phyloP scores from a whole-genome alignment of 202 grass and related monocot species.

The Alloteropsis angusta region DNA sequence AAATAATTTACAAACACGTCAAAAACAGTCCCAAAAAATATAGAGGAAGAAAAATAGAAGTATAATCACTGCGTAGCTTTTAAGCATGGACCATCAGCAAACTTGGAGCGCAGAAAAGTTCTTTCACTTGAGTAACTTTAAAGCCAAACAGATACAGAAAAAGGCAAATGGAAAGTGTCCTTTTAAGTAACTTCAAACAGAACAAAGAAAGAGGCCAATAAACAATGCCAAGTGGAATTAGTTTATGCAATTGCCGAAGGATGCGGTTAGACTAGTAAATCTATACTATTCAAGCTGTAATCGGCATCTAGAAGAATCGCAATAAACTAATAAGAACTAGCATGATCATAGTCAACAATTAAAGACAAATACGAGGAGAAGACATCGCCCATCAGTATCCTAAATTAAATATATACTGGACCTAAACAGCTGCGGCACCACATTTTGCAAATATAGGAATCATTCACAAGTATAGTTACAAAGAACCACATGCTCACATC shows the following conservation, averaged over 20 bases:
- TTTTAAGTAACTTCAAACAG: constrained; percentile 22
- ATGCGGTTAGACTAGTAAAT: not conserved
- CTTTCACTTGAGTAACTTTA: constrained; percentile 4
- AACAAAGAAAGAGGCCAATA: constrained; percentile 17
- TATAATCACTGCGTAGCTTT: not conserved
- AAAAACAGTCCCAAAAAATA: not conserved
- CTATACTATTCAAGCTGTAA: not conserved
- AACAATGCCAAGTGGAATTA: constrained; percentile 8
- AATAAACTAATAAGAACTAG: not conserved
- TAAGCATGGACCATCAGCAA: not conserved
- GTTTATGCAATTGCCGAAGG: not conserved
- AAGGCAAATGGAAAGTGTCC: constrained; percentile 14
- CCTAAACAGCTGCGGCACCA: not conserved
- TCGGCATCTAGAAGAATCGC: not conserved
- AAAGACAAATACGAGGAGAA: not conserved
- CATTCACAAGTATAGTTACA: not conserved
- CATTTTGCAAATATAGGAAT: constrained; percentile 2
- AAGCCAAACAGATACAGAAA: constrained; percentile 1
- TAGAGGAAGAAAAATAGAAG: not conserved
- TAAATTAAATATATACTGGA: constrained; percentile 8
- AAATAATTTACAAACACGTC: not conserved
- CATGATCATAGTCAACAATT: not conserved
- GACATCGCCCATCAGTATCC: not conserved
- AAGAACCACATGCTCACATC: not conserved
- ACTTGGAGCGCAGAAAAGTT: not conserved